These are phyloP conservation scores for Smallanthus sonchifolius DNA, from an alignment of 129 eudicot species.

Conservation along the genomic window DNA sequence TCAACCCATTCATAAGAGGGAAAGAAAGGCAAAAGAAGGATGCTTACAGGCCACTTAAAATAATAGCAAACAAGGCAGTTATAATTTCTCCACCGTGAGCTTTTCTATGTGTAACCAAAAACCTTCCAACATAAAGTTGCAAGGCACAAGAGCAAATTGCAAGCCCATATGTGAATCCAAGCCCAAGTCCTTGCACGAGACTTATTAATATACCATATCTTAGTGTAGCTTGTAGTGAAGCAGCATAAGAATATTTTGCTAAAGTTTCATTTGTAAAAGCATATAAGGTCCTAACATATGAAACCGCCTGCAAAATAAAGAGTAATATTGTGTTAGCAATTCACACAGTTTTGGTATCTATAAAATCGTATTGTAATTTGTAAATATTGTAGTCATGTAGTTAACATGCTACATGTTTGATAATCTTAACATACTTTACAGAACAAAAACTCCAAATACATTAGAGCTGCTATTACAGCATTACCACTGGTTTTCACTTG, in stretches of 20 bases:
- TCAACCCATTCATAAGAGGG: background rate
- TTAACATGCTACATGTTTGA: background rate
- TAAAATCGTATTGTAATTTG: too few species aligned
- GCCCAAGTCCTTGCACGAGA: conserved; percentile 99
- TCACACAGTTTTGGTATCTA: background rate
- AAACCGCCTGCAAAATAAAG: conserved; percentile 63
- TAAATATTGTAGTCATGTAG: background rate
- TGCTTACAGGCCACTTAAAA: conserved; percentile 94
- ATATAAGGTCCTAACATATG: conserved; percentile 79
- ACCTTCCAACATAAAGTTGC: conserved; percentile 95
- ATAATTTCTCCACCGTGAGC: conserved; percentile 97
- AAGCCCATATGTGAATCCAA: conserved; percentile 96
- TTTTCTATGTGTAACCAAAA: conserved; percentile 66
- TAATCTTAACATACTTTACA: background rate
- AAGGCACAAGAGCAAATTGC: conserved; percentile 98
- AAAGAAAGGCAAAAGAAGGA: background rate
- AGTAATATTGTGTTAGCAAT: background rate
- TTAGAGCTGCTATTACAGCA: conserved; percentile 3
- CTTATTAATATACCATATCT: conserved; percentile 94
- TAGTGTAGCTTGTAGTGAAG: conserved; percentile 87
- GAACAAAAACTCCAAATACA: background rate
- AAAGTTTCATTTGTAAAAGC: conserved; percentile 91
- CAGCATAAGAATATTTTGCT: conserved; percentile 93
- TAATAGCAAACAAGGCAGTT: conserved; percentile 86
- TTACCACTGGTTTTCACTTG: background rate